Evolutionary conservation across 2,329 filamentous ascomycete genomes (phyloP).

Genomic region (Coniochaeta pulveracea): DNA sequence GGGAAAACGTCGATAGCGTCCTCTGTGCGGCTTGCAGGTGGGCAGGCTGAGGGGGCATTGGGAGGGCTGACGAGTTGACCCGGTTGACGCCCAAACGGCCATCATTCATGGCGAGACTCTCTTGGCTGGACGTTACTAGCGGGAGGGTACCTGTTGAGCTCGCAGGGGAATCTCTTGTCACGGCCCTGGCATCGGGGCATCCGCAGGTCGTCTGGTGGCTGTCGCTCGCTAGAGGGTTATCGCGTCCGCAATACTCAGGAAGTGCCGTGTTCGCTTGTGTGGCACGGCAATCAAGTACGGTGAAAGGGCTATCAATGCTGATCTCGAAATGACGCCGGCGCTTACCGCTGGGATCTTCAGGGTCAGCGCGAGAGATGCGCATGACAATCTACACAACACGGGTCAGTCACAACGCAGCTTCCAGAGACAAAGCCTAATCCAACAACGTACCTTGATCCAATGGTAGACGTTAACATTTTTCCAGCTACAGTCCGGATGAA

Average conservation of each 20-base stretch:
- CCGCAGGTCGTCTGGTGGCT: slow-evolving; percentile 38
- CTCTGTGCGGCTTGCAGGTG: slow-evolving; percentile 36
- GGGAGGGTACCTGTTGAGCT: slow-evolving; percentile 43
- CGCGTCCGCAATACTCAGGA: slow-evolving; percentile 58
- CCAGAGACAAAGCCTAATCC: no score
- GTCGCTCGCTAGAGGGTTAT: slow-evolving; percentile 33
- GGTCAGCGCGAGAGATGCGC: slow-evolving; percentile 76
- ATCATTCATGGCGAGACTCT: slow-evolving; percentile 7
- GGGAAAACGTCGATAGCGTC: no score
- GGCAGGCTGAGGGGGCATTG: slow-evolving; percentile 42
- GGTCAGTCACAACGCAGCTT: no score
- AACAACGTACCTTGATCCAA: slow-evolving; percentile 83
- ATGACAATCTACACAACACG: slow-evolving; percentile 64
- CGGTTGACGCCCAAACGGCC: slow-evolving; percentile 10
- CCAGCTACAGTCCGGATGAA: slow-evolving; percentile 89
- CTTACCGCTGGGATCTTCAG: slow-evolving; percentile 55
- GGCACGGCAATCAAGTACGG: slow-evolving; percentile 86
- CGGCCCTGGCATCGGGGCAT: slow-evolving; percentile 36
- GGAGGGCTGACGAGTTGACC: slow-evolving; percentile 22
- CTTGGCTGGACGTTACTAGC: slow-evolving; percentile 21
- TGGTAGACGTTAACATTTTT: slow-evolving; percentile 90
- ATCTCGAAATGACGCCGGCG: slow-evolving; percentile 90
- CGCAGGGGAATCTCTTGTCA: slow-evolving; percentile 50
- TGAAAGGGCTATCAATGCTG: slow-evolving; percentile 90
- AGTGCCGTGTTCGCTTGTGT: slow-evolving; percentile 81